These are phyloP conservation scores for Phaeotremella fagi DNA, from an alignment of 768 basidiomycete species.

Conservation along the genomic window DNA sequence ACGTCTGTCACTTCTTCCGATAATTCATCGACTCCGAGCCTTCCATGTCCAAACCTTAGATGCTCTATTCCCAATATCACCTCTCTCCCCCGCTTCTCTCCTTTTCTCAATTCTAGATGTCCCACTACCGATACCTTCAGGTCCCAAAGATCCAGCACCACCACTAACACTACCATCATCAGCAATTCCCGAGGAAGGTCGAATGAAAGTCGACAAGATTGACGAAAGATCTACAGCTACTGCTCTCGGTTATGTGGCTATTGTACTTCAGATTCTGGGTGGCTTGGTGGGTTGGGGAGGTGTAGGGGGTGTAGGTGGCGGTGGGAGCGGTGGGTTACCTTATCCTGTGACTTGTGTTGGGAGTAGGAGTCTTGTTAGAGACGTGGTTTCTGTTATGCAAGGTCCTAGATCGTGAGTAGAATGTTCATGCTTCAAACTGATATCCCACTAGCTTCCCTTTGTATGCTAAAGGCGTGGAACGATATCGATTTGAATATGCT, in stretches of 20 bases:
- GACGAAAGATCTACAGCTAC: constrained; percentile 84
- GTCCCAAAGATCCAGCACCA: constrained; percentile 72
- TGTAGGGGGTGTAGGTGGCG: constrained; percentile 1
- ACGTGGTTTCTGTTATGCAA: constrained; percentile 90
- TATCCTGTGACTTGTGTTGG: constrained; percentile 90
- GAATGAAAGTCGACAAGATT: constrained; percentile 52
- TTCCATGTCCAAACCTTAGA: constrained; percentile 66
- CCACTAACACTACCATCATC: constrained; percentile 64
- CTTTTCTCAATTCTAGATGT: constrained; percentile 80
- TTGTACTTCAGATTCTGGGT: constrained; percentile 76
- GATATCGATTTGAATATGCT: constrained; percentile 94
- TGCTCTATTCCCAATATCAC: constrained; percentile 81
- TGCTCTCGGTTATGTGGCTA: constrained; percentile 83
- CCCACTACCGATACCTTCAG: constrained; percentile 82
- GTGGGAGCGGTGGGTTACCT: constrained; percentile 58
- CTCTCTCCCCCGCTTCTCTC: constrained; percentile 75
- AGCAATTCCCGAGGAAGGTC: constrained; percentile 44
- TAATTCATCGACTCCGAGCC: constrained; percentile 48
- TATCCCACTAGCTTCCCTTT: constrained; percentile 71
- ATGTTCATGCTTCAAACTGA: constrained; percentile 12
- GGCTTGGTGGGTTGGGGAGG: constrained; percentile 57
- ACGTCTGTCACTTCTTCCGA: constrained; percentile 54
- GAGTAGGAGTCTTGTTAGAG: constrained; percentile 82
- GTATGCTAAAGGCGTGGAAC: constrained; percentile 89
- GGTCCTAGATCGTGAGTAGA: constrained; percentile 91